Base-by-base conservation (phyloP, 1,284 basidiomycete species). In the Puccinia polysora region DNA sequence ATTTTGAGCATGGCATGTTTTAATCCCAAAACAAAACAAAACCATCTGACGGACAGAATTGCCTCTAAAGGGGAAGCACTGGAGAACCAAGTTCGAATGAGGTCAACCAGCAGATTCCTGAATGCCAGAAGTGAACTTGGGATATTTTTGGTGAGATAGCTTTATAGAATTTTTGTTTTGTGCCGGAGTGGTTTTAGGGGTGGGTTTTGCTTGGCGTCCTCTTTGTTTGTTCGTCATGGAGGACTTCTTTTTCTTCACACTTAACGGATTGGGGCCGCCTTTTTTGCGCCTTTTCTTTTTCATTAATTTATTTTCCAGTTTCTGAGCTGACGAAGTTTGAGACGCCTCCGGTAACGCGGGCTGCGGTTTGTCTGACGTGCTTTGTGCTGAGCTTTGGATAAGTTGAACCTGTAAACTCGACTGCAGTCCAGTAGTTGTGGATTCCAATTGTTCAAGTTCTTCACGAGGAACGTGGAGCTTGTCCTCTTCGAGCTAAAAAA, bases 191-290 rank as follows among this genome's bases (percentile, higher is more conserved):
- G 20, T 59, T 23, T n/a, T 40, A 23, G 56, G 45, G 45, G 28
- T 28, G 12, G 60, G 25, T 49, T 63, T 63, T 3, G 30, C 40
- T 63, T 63, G 20, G 6, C 36, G 60, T 8, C 28, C 28, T 49
- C 60, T 20, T 25, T 43, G 60, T 63, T 43, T 63, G 15, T 47
- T 63, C 30, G 45, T 49, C 36, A 43, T 25, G 18, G 60, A 47
- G n/a, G 60, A 63, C 47, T 63, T 63, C 38, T 63, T 63, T 43
- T 63, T 63, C 45, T 63, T 63, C 23, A 63, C 60, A 18, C 60
- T 63, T 18, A 63, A 34, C 20, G 60, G 60, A 49, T 63, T 63
- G 15, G 60, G 60, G 20, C 60, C 60, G 20, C 60, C 43, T 49
- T 36, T 47, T 30, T 43, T 45, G 32, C 40, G 60, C 32, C 47